Percentiles rank a stretch among this genome's conserved stretches.
Evolutionary conservation across 192 early-diverging fungal species (phyloP).

Genomic region (Kickxella alabastrina): DNA sequence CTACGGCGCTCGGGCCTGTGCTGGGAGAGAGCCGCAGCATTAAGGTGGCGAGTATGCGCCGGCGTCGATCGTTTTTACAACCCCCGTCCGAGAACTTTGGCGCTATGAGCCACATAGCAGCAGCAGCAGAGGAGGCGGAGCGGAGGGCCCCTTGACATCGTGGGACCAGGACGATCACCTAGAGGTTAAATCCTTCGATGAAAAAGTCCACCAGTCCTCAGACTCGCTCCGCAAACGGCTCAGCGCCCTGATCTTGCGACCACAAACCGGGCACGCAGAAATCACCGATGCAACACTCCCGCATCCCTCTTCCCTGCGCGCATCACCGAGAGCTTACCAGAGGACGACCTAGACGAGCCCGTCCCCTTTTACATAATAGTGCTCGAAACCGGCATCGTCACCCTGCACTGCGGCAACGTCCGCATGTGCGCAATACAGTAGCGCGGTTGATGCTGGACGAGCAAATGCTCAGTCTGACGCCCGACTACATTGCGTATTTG

Average conservation of each 20-base stretch:
- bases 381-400: constrained; percentile 34
- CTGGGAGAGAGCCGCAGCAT: too few species aligned
- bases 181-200: too few species aligned
- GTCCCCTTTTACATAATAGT: constrained; percentile 47
- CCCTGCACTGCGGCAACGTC: constrained; percentile 30
- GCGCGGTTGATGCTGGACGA: constrained; percentile 52
- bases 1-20: too few species aligned
- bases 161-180: too few species aligned
- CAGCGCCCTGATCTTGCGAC: background rate
- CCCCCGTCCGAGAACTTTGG: background rate
- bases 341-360: constrained; percentile 32
- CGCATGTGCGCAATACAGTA: constrained; percentile 53
- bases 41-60: constrained; percentile 1
- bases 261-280: background rate
- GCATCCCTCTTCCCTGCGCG: background rate
- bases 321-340: background rate
- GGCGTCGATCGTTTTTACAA: background rate
- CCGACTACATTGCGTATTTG: constrained; percentile 92
- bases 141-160: too few species aligned
- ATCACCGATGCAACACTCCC: constrained; percentile 3
- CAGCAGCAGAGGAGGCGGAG: too few species aligned
- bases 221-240: background rate
- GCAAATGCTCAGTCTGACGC: constrained; percentile 21
- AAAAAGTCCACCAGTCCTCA: too few species aligned
- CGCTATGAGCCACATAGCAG: too few species aligned